Conservation (phyloP, 352 stramenopile species). For the Phytophthora citrophthora region DNA sequence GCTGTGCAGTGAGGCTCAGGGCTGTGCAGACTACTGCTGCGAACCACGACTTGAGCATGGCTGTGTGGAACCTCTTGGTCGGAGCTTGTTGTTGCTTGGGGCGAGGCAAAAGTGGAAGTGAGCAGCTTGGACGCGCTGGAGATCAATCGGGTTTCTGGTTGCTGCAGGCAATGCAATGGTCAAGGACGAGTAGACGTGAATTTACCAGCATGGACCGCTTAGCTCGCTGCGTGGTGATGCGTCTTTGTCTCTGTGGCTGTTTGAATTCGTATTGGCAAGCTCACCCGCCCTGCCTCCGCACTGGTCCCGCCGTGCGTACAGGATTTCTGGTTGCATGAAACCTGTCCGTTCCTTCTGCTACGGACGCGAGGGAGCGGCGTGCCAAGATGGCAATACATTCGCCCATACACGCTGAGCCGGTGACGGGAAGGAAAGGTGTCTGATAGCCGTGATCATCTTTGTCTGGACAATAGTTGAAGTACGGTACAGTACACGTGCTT, state of each 20-base stretch:
- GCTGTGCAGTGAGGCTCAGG: slow-evolving; percentile 15
- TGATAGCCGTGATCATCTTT: not conserved
- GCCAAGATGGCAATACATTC: too few relatives aligned
- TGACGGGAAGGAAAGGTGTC: not conserved
- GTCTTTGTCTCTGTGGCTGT: not conserved
- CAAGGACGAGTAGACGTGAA: not conserved
- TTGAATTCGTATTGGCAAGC: not conserved
- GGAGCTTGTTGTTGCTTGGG: not conserved
- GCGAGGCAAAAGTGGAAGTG: slow-evolving; percentile 30
- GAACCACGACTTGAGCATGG: slow-evolving; percentile 36
- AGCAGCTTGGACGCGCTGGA: slow-evolving; percentile 1
- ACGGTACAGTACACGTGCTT: not conserved
- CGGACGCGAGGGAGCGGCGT: not conserved
- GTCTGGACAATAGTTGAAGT: too few relatives aligned
- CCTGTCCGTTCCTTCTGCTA: not conserved
- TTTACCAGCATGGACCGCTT: too few relatives aligned
- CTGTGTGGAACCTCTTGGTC: slow-evolving; percentile 4
- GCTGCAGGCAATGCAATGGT: not conserved
- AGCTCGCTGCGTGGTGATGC: too few relatives aligned
- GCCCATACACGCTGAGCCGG: too few relatives aligned
- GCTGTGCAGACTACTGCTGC: slow-evolving; percentile 19
- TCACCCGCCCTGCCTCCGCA: not conserved
- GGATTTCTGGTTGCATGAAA: not conserved
- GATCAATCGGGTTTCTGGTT: not conserved
- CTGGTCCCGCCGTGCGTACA: not conserved